Evolutionary conservation across 1,139 yeast genomes (phyloP).

Genomic region (Scheffersomyces lignicola): DNA sequence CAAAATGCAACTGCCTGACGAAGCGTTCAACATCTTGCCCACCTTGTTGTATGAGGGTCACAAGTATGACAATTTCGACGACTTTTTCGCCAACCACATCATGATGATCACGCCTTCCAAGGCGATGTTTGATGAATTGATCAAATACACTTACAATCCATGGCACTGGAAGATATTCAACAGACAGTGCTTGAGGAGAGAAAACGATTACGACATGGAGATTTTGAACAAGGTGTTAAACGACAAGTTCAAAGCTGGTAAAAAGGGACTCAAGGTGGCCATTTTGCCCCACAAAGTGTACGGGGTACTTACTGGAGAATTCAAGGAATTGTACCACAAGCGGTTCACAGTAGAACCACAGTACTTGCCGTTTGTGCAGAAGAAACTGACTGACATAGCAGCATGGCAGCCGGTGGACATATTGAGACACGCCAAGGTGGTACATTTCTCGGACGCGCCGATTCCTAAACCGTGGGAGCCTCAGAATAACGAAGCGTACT

Average conservation of each 20-base stretch:
- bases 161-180: slow-evolving; percentile 28
- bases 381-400: slow-evolving; percentile 14
- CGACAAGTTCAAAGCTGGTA: slow-evolving; percentile 18
- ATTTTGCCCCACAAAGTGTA: slow-evolving; percentile 47
- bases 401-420: slow-evolving; percentile 30
- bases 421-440: slow-evolving; percentile 22
- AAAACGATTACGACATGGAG: slow-evolving; percentile 51
- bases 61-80: slow-evolving; percentile 27
- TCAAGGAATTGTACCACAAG: slow-evolving; percentile 30
- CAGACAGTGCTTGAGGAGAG: slow-evolving; percentile 20
- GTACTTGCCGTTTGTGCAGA: slow-evolving; percentile 28
- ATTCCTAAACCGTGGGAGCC: slow-evolving; percentile 49
- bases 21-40: slow-evolving; percentile 17
- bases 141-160: slow-evolving; percentile 32
- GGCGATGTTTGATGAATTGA: slow-evolving; percentile 25
- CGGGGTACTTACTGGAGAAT: slow-evolving; percentile 52
- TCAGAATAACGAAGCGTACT: slow-evolving; percentile 21
- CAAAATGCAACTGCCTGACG: slow-evolving; percentile 5
- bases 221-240: slow-evolving; percentile 40
- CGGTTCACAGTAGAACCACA: slow-evolving; percentile 31
- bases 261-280: slow-evolving; percentile 26
- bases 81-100: slow-evolving; percentile 43
- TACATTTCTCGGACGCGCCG: slow-evolving; percentile 48
- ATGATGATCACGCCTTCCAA: slow-evolving; percentile 47
- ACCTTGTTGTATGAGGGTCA: slow-evolving; percentile 26